Base-by-base conservation (phyloP, 805 yeast genomes). In the Candida pseudoglaebosa region DNA sequence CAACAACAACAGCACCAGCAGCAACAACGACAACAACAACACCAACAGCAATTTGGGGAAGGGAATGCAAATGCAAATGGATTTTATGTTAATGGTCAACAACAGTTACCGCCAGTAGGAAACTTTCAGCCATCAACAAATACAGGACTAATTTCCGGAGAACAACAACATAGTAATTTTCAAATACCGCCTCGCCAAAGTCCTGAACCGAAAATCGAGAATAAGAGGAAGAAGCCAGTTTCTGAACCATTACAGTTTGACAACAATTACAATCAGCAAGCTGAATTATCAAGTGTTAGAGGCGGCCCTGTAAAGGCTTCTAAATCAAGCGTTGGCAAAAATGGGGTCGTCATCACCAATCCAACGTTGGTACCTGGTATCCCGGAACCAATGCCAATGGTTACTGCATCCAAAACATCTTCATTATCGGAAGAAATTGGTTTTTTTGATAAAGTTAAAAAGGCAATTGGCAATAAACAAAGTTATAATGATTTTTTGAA, bases 401-500 rank as follows among this genome's bases (percentile, higher is more conserved):
- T 60, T 5, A 63, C 61, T 13, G 28, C 57, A 16, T 56, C 78
- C 40, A 62, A 79, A 52, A 61, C 73, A 15, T 74, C 89, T 0
- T 78, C 81, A 22, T 64, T 89, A 39, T 75, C 80, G 44, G 96
- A 89, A 53, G 99, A 93, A 61, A 78, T 93, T 28, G 73, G 81
- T 5, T 93, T 93, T 57, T 93, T 93, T 54, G 98, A 93, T 59
- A 84, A 82, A 55, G 96, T 87, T 24, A 91, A 91, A 65, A 86
- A 84, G 56, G 81, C 81, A 5, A 80, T 93, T 52, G 89, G 89
- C 15, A 88, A 86, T 59, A 90, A 88, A 57, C 95, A 84, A 59
- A 77, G 88, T 9, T 93, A 93, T 61, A 84, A 84, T 49, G 99
- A 93, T 65, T 93, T 93, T 59, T 70, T 93, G 58, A 95, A 95